Evolutionary conservation across 371 early-diverging fungal genomes (phyloP), one percentile per base, ranked within the genome.

Genomic region (Chytridium lagenaria): DNA sequence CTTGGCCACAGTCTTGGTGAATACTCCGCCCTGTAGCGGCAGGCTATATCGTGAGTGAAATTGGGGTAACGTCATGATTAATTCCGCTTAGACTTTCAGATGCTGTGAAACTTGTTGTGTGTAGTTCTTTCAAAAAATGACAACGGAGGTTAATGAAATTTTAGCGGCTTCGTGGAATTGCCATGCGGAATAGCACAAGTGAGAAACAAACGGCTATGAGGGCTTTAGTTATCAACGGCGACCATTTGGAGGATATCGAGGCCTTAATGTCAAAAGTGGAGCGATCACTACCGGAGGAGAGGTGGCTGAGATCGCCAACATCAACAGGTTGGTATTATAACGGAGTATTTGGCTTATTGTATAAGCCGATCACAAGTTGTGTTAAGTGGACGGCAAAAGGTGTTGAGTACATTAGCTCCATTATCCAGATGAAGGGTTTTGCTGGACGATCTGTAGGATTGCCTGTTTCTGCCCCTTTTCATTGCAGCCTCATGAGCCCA

Each of bases 401-500:
- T 10, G 95, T 97, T 22, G 94, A 95, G 68, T 85, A 90, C 70
- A 95, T 97, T 22, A 90, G 92, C 52, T 85, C 90, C 26, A 78
- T 86, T 31, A 85, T 98, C 15, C 94, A 96, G 79, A 81, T 87
- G 23, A 85, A 88, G 69, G 87, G 90, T 28, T 87, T 94, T 52
- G 94, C 96, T 10, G 92, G 93, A 19, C 87, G 95, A 55, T 92
- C 95, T 1, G 88, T 96, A 1, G 91, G 92, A 59, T 78, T 98
- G 44, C 95, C 96, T 1, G 98, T 98, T 1, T 95, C 96, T 85
- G 98, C 96, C 12, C 98, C 97, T 1, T 98, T 98, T 77, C 98
- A 98, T 81, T 95, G 96, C 78, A 85, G 86, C 26, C 79, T 98
- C 66, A 94, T 98, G 95, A 80, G 85, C 40, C 92, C 94, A 19